Evolutionary conservation across 208 protist genomes (phyloP).

Genomic region (Leishmania martiniquensis): DNA sequence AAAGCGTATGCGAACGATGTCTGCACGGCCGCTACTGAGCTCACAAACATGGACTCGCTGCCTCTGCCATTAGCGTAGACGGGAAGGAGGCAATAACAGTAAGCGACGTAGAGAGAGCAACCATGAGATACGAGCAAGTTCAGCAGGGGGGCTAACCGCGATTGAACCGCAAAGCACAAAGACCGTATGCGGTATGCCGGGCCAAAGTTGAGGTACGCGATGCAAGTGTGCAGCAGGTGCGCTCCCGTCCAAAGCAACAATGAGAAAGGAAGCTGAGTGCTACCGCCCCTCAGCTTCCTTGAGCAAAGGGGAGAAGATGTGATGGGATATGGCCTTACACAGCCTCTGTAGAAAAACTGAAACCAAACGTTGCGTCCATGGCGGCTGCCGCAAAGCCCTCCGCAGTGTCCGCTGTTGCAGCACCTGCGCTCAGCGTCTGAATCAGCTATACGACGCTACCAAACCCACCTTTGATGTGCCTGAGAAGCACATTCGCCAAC

Average conservation of each 20-base stretch:
- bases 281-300: not conserved
- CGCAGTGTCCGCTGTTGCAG: not conserved
- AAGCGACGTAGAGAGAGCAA: not conserved
- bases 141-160: not conserved
- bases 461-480: constrained; percentile 82
- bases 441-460: constrained; percentile 33
- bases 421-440: constrained; percentile 1
- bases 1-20: not conserved
- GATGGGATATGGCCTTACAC: not conserved
- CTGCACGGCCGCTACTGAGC: not conserved
- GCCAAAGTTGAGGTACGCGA: not conserved
- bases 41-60: not conserved
- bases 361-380: not conserved
- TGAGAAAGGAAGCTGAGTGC: not conserved
- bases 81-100: not conserved
- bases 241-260: not conserved
- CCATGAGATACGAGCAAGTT: not conserved
- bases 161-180: not conserved
- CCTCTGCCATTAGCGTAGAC: not conserved
- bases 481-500: constrained; percentile 65
- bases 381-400: not conserved
- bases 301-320: not conserved
- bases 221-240: not conserved
- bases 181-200: not conserved
- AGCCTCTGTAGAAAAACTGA: not conserved